A percentile compares a stretch with the other conserved stretches of the same genome.
Evolutionary conservation across 2,329 filamentous ascomycete genomes (phyloP).

Genomic region (Verticillium albo-atrum): DNA sequence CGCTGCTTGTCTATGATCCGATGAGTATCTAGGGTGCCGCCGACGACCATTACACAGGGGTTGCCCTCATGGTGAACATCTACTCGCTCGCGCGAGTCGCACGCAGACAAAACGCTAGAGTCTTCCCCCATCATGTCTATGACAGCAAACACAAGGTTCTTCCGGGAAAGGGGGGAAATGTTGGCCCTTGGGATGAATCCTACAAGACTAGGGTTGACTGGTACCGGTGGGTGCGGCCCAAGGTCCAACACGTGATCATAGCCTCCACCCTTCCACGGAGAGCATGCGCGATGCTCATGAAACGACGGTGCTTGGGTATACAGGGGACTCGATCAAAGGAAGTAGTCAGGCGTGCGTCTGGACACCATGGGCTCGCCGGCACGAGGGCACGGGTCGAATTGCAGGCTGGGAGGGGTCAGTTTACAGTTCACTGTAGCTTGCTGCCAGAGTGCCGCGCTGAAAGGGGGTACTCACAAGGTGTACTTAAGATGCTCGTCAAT

Average conservation of each 20-base stretch:
- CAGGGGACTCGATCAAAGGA: constrained; percentile 62
- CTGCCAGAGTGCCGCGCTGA: background rate
- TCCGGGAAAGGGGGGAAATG: background rate
- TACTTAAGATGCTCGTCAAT: constrained; percentile 99
- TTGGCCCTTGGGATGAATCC: background rate
- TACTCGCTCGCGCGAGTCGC: background rate
- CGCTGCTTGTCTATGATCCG: background rate
- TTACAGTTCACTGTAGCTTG: background rate
- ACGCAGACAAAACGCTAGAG: background rate
- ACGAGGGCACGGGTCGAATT: constrained; percentile 97
- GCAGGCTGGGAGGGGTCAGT: constrained; percentile 61
- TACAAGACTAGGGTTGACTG: background rate
- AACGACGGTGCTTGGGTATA: background rate
- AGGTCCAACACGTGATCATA: background rate
- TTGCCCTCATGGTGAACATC: background rate
- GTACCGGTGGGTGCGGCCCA: background rate
- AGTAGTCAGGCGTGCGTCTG: constrained; percentile 96
- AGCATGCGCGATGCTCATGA: background rate
- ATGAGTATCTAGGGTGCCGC: constrained; percentile 1
- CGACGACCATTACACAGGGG: background rate
- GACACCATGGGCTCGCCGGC: constrained; percentile 99
- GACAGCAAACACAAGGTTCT: background rate
- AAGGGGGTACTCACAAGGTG: constrained; percentile 73
- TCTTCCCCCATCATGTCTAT: background rate
- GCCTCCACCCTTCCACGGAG: background rate